These are phyloP conservation scores for Rhizoctonia solani DNA, from an alignment of 1,284 basidiomycete species.

Conservation along the genomic window DNA sequence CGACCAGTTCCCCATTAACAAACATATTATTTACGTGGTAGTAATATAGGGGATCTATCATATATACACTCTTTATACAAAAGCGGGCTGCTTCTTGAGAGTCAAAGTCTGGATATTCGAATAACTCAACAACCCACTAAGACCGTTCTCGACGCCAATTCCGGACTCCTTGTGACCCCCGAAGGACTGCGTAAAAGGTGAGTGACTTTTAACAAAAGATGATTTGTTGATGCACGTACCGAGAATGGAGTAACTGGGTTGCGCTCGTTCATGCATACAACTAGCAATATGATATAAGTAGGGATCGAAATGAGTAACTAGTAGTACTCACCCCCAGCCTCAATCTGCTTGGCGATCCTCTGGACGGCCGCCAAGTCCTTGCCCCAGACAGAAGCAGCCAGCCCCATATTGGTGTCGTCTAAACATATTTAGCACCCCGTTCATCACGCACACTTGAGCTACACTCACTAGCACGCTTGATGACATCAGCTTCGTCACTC, in stretches of 20 bases:
- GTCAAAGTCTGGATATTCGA: slow-evolving; percentile 7
- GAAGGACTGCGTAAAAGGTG: not conserved
- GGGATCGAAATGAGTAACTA: not conserved
- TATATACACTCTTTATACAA: too few relatives aligned
- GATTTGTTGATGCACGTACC: not conserved
- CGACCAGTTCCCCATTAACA: too few relatives aligned
- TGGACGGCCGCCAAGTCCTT: slow-evolving; percentile 13
- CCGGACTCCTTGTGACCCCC: slow-evolving; percentile 16
- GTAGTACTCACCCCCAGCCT: slow-evolving; percentile 19
- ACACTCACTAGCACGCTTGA: slow-evolving; percentile 33
- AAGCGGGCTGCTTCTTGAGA: not conserved
- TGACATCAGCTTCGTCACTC: slow-evolving; percentile 28
- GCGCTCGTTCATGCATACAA: slow-evolving; percentile 5
- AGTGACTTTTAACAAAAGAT: not conserved
- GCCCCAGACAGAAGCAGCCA: slow-evolving; percentile 24
- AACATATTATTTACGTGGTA: too few relatives aligned
- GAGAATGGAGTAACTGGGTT: not conserved
- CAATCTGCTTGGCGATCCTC: slow-evolving; percentile 19
- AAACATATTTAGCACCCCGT: not conserved
- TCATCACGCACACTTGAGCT: not conserved
- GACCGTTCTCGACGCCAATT: not conserved
- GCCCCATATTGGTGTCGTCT: slow-evolving; percentile 16
- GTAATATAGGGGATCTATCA: too few relatives aligned
- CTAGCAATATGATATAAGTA: not conserved
- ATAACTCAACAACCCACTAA: not conserved